Base-by-base conservation (phyloP, 805 yeast genomes). In the Wickerhamiella domercqiae region DNA sequence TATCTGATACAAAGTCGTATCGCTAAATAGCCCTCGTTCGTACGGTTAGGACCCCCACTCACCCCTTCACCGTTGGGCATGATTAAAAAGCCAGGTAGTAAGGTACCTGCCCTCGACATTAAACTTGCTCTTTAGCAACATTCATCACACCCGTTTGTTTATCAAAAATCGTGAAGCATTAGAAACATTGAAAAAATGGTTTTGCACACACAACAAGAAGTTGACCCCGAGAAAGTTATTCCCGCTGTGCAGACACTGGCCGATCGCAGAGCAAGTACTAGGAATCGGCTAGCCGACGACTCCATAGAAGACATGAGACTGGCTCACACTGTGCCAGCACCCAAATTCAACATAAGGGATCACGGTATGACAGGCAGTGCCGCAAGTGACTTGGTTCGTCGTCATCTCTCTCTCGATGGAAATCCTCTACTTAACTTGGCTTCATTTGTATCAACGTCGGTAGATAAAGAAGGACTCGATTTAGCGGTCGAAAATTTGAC, bases 361-460 rank as follows among this genome's bases (percentile, higher is more conserved):
- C 48, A 62, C 11, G 81, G 87, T 1, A 57, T 73, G 36, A 57
- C 63, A 7, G 60, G 70, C 2, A 61, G 62, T 5, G 54, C 64
- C 37, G 77, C 82, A 7, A 77, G 73, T 52, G 65, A 72, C 29
- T 59, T 78, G 50, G 64, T 84, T 42, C 73, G 69, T 46, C 79
- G 78, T 51, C 93, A 80, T 46, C 63, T 86, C 57, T 63, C 74
- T 11, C 65, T 86, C 41, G 95, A 84, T 54, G 95, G 95, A 14
- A 73, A 68, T 48, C 90, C 94, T 18, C 71, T 74, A 16, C 64
- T 84, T 55, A 84, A 86, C 55, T 59, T 84, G 55, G 96, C 96
- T 3, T 76, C 87, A 21, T 84, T 84, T 54, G 96, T 84, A 45
- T 81, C 80, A 60, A 84, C 94, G 5, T 68, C 63, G 46, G 53